Base-by-base conservation (phyloP, 2,329 filamentous ascomycete genomes). In the Fusarium anthophilum region DNA sequence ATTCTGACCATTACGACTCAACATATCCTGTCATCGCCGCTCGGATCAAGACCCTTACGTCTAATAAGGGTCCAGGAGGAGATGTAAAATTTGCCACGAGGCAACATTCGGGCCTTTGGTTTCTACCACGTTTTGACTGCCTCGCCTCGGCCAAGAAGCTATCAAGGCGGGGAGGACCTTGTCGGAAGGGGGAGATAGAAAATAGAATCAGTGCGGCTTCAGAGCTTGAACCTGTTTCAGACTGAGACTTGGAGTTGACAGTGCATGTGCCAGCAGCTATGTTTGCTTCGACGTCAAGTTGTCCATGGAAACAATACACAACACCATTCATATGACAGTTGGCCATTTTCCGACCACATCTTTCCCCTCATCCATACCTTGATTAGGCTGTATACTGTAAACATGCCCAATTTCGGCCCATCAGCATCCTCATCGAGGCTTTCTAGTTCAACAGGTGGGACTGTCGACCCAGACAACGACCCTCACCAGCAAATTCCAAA, bases 401-500 rank as follows among this genome's bases (percentile, higher is more conserved):
- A 65, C 70, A 61, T 63, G 59, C 53, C 44, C 63, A 47, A 63
- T 72, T 57, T 64, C 41, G 57, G 39, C 66, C 58, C 55, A 61
- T 64, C 47, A 47, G 38, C 28, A 63, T 47, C 35, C 44, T 71
- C 47, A 37, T 45, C 57, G 53, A 39, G 72, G 68, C 63, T 56
- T 57, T 65, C 63, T 69, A 70, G 62, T 38, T 39, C 30, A 35
- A 50, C 22, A 63, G 64, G 75, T 72, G 67, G 67, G 56, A 63
- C 66, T 65, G 62, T 74, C 61, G 64, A 56, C 72, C 73, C 44
- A 69, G 67, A 69, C 70, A 67, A 78, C 66, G 73, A 63, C 75
- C 73, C 58, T 57, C 51, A 60, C 17, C 38, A 47, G 55, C 30
- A 51, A 57, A 57, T 35, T 51, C 35, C 18, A 41, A 66, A 39